These are phyloP conservation scores for Phytomonas sp. DNA, from an alignment of 208 protist species.

Conservation along the genomic window DNA sequence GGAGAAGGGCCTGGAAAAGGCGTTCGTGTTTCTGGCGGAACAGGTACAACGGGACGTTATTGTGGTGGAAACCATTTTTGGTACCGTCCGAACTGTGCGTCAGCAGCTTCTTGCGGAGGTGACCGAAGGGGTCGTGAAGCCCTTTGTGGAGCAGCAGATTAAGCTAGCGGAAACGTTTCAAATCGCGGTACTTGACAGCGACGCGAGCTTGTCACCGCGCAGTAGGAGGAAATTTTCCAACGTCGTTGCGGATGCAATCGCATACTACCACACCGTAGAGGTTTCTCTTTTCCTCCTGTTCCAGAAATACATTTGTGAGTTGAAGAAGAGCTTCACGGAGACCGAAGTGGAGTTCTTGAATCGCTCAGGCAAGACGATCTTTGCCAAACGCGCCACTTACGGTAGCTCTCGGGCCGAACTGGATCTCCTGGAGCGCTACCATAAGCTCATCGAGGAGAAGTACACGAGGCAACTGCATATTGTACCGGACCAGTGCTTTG, in stretches of 20 bases:
- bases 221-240: conserved; percentile 35
- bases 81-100: conserved; percentile 56
- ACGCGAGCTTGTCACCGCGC: conserved; percentile 55
- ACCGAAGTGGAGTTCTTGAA: conserved; percentile 58
- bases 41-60: conserved; percentile 66
- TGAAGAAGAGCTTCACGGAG: conserved; percentile 38
- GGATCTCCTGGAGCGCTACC: conserved; percentile 56
- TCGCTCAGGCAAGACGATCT: conserved; percentile 56
- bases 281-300: conserved; percentile 59
- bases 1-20: conserved; percentile 37
- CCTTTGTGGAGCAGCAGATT: conserved; percentile 69
- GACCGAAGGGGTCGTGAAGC: conserved; percentile 72
- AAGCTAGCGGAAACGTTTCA: conserved; percentile 63
- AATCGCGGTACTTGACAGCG: conserved; percentile 35
- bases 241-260: conserved; percentile 67
- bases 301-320: conserved; percentile 44
- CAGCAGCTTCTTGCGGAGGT: conserved; percentile 73
- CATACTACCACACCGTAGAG: conserved; percentile 66
- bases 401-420: conserved; percentile 31
- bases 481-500: conserved; percentile 59
- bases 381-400: conserved; percentile 35
- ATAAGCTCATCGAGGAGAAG: conserved; percentile 62
- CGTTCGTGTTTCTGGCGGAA: conserved; percentile 63
- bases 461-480: conserved; percentile 73
- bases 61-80: conserved; percentile 78